Evolutionary conservation across 2,329 filamentous ascomycete genomes (phyloP).

Genomic region (Alternaria viburni): DNA sequence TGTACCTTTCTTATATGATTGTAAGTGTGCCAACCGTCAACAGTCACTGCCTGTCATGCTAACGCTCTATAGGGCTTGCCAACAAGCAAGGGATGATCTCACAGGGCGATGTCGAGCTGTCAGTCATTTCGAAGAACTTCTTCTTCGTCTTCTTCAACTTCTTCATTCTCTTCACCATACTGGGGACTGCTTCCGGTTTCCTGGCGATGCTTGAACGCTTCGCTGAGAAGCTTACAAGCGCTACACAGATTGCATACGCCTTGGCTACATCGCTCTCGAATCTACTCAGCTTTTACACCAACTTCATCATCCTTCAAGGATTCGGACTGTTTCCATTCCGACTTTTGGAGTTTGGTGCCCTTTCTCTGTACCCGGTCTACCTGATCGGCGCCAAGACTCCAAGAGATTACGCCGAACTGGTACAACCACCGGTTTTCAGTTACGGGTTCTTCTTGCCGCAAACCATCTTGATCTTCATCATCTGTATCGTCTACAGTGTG

Average conservation of each 20-base stretch:
- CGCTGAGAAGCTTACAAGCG: constrained; percentile 76
- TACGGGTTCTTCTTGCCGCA: constrained; percentile 97
- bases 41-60: constrained; percentile 1
- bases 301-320: constrained; percentile 91
- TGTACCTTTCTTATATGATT: constrained; percentile 95
- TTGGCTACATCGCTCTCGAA: constrained; percentile 77
- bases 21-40: constrained; percentile 51
- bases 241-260: constrained; percentile 75
- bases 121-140: constrained; percentile 97
- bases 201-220: constrained; percentile 69
- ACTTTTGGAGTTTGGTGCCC: constrained; percentile 85
- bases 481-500: constrained; percentile 94
- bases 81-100: constrained; percentile 95
- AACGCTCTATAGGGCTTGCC: constrained; percentile 65
- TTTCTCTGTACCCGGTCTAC: constrained; percentile 82
- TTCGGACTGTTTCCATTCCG: constrained; percentile 93
- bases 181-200: constrained; percentile 80
- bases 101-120: constrained; percentile 90
- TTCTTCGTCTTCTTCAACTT: constrained; percentile 99
- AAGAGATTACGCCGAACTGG: constrained; percentile 82
- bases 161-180: constrained; percentile 90
- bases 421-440: constrained; percentile 84
- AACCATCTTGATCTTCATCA: constrained; percentile 89
- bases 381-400: constrained; percentile 83
- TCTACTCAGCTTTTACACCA: constrained; percentile 85